phyloP scores from a whole-genome alignment of 495 filamentous ascomycete genomes.

The Hypoxylon fragiforme region DNA sequence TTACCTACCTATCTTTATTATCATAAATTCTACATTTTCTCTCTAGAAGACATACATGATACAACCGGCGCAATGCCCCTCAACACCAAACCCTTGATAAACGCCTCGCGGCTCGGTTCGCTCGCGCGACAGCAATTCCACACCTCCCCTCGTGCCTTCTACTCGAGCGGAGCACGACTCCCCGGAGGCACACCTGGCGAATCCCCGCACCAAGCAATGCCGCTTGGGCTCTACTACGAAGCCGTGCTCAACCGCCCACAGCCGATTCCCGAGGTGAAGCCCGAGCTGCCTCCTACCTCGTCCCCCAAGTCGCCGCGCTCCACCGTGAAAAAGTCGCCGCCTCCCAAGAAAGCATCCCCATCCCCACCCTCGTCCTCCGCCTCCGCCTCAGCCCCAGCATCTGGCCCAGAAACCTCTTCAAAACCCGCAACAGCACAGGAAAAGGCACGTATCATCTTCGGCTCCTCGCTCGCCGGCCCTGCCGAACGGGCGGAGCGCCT shows the following conservation, averaged over 20 bases:
- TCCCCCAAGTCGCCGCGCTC: conserved; percentile 40
- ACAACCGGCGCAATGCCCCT: conserved; percentile 26
- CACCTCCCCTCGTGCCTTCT: conserved; percentile 28
- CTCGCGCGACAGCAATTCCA: conserved; percentile 21
- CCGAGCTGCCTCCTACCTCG: conserved; percentile 44
- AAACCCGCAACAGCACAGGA: conserved; percentile 46
- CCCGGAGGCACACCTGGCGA: conserved; percentile 35
- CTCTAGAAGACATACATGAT: background rate
- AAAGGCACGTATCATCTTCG: conserved; percentile 75
- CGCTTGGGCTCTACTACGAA: conserved; percentile 44
- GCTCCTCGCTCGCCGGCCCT: conserved; percentile 67
- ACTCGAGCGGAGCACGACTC: conserved; percentile 23
- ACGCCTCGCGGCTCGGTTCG: conserved; percentile 33
- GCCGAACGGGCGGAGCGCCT: conserved; percentile 65
- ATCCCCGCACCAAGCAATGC: conserved; percentile 20
- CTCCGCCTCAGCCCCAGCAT: conserved; percentile 27
- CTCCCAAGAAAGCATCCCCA: conserved; percentile 27
- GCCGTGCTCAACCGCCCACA: conserved; percentile 50
- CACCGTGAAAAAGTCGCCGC: conserved; percentile 27
- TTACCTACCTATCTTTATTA: background rate
- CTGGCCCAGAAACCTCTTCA: conserved; percentile 37
- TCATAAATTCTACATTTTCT: background rate
- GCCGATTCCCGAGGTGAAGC: conserved; percentile 39
- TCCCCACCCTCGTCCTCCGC: background rate
- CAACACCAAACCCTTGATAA: conserved; percentile 31